Base-by-base conservation (phyloP, 2,329 filamentous ascomycete genomes). In the Trichoderma guizhouense region DNA sequence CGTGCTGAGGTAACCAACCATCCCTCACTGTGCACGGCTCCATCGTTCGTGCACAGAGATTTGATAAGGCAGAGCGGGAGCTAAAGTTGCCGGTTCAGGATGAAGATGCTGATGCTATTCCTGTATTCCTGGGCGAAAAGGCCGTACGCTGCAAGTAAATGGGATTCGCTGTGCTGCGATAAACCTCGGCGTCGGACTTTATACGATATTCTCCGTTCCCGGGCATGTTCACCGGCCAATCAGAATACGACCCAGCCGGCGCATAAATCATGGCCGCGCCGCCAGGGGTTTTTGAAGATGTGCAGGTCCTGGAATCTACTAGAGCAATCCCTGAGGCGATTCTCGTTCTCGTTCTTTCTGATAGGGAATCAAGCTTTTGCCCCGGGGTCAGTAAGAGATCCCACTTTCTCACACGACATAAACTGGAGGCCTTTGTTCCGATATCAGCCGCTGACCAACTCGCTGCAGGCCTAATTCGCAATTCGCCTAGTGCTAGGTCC, bases 261-360 rank as follows among this genome's bases (percentile, higher is more conserved):
- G 39, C 36, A 69, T 69, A 69, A 69, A 69, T 15, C 39, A 47
- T 53, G 66, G 57, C 66, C 66, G 66, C n/a, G 47, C 57, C 66
- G 66, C 55, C 63, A 51, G 64, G 18, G 21, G 21, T 28, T 30
- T 0, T 36, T 6, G 7, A 36, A 36, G 34, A 36, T 14, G 7
- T n/a, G 39, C 62, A 24, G 62, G 28, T 47, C 24, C 30, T 60
- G 65, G 65, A 68, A 68, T 47, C 24, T 60, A 9, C 65, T 68
- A 32, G 53, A 67, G 21, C 26, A 7, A 6, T 32, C 55, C n/a
- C 15, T 30, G 26, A 8, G 47, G n/a, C n/a, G 21, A n/a, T 30
- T 47, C n/a, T 15, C 21, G 21, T 51, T 34, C 28, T 30, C 47
- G 34, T 32, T 51, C 26, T 47, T 32, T 32, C 9, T 55, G 7